Evolutionary conservation across 1,284 basidiomycete species (phyloP), one percentile per base, ranked within the genome.

Genomic region (Heterobasidion irregulare): DNA sequence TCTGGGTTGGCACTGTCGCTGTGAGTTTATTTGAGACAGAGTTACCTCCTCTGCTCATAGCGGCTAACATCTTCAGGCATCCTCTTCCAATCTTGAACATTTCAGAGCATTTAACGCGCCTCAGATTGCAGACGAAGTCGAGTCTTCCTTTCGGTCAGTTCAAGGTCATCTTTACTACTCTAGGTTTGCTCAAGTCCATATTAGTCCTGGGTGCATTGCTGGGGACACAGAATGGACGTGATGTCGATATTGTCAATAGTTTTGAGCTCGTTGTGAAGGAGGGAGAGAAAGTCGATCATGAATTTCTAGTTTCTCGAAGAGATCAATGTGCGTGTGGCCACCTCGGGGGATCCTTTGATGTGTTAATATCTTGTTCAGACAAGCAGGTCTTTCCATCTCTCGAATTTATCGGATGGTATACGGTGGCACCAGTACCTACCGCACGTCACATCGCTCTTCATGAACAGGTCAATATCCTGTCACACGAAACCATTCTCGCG

Each of bases 371-470:
- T 55, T 26, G 26, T 26, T 26, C 65, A 98, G 95, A 96, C 78
- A 96, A 96, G 68, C 94, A 98, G 71, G 94, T 98, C 13, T 99
- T 99, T 69, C 97, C 96, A 3, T 93, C 94, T 0, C 79, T 98
- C 49, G 94, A 97, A 63, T 85, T 99, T 62, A 89, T 99, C 47
- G 96, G 96, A 13, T 99, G 96, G 96, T 99, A 99, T 69, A 90
- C 91, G 0, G 84, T 94, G 53, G 87, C 92, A 10, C 68, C 77
- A 7, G 72, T 77, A 12, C 94, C 93, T 0, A 85, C 84, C 1
- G 63, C 79, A 8, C 75, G 75, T 26, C 94, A 98, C 65, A 82
- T 94, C 52, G 75, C 79, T 1, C 76, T 98, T 12, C 94, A 98
- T 67, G 85, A 91, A 65, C 92, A 96, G 75, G 92, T 89, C 56